Base-by-base conservation (phyloP, 192 early-diverging fungal species). In the Podila epigama region DNA sequence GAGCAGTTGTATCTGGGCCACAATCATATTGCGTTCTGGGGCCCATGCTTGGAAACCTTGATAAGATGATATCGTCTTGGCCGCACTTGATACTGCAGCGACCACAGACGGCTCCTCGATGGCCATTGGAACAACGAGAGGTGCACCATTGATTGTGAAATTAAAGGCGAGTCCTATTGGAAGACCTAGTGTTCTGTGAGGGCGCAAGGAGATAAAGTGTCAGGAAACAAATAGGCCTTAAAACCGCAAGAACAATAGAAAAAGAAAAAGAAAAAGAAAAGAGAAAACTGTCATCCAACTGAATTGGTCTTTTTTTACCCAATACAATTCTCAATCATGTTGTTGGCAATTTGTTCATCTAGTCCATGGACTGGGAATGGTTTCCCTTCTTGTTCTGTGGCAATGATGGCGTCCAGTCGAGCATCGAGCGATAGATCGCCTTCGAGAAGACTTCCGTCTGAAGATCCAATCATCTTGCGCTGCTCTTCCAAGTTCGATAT, bases 261-360 rank as follows among this genome's bases (percentile, higher is more conserved):
- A 3, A 32, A 16, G 1, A n/a, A 5, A 50, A 36, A 15, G 12
- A 29, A 33, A 41, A 16, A 25, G 0, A 48, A 48, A 27, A 22
- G 13, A n/a, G n/a, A n/a, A n/a, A n/a, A n/a, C n/a, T n/a, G n/a
- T n/a, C n/a, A n/a, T n/a, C n/a, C n/a, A n/a, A n/a, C n/a, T n/a
- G n/a, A n/a, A n/a, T n/a, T n/a, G n/a, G n/a, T n/a, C n/a, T n/a
- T n/a, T n/a, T 50, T 52, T 58, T 73, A 89, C 83, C 90, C 90
- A 15, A 91, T 80, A 60, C 89, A 91, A 75, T 92, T 92, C 70
- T 93, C 92, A 33, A 93, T 88, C 92, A 93, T 93, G 62, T 92
- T 89, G 70, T 93, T 84, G 10, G 92, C 92, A 28, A 89, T 83
- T 40, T 86, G 60, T 52, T 89, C 87, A 53, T 90, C 88, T 16